A percentile compares a stretch with the other conserved stretches of the same genome.
phyloP scores from a whole-genome alignment of 805 yeast genomes.

The Helenozyma baotianmanensis region DNA sequence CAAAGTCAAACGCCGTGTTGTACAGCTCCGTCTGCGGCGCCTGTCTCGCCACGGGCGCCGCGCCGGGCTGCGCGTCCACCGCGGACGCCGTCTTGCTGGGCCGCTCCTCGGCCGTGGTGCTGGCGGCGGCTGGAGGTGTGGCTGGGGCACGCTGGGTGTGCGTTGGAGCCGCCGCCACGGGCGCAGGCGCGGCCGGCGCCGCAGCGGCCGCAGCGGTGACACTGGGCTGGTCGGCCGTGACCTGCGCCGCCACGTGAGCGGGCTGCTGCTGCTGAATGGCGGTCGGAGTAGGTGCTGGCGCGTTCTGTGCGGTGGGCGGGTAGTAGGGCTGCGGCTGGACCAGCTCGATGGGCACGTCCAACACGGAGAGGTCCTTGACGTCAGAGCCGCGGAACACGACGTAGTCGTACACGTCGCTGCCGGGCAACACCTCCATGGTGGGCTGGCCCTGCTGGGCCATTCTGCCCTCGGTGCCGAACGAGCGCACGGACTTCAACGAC shows the following conservation, averaged over 20 bases:
- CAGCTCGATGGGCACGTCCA: conserved; percentile 65
- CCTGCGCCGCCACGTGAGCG: conserved; percentile 2
- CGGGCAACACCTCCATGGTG: conserved; percentile 65
- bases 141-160: neutral
- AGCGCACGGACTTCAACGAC: conserved; percentile 71
- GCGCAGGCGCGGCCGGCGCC: conserved; percentile 8
- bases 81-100: conserved; percentile 7
- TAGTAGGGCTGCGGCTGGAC: conserved; percentile 44
- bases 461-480: conserved; percentile 92
- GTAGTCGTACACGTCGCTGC: conserved; percentile 63
- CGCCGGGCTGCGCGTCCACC: conserved; percentile 8
- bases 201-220: conserved; percentile 11
- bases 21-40: too few relatives aligned
- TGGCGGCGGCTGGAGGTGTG: conserved; percentile 1
- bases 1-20: conserved; percentile 71
- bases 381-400: conserved; percentile 89
- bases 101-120: neutral
- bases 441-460: conserved; percentile 54
- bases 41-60: too few relatives aligned
- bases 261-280: conserved; percentile 15
- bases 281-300: conserved; percentile 31
- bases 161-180: conserved; percentile 4
- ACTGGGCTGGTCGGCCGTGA: conserved; percentile 3
- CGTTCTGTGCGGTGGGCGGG: conserved; percentile 13
- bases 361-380: conserved; percentile 81